Conservation (phyloP, 257 asterid genomes). For the Cordia subcordata region DNA sequence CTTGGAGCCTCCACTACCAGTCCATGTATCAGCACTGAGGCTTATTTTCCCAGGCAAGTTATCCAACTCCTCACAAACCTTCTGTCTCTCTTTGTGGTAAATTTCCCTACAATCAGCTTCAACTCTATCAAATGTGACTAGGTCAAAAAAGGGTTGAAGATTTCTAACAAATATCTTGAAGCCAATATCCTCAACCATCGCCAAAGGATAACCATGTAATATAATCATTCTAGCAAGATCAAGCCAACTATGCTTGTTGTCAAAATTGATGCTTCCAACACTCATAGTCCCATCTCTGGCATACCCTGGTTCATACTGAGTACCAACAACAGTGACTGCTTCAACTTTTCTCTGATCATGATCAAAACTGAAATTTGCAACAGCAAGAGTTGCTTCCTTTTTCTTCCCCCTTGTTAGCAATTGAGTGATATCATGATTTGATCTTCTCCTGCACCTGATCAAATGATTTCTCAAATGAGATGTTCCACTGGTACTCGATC, state of each 20-base stretch:
- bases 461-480: slow-evolving; percentile 92
- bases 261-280: slow-evolving; percentile 43
- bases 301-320: slow-evolving; percentile 32
- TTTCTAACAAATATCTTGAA: slow-evolving; percentile 71
- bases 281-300: slow-evolving; percentile 30
- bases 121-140: slow-evolving; percentile 47
- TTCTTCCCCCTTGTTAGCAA: slow-evolving; percentile 62
- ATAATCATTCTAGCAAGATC: slow-evolving; percentile 95
- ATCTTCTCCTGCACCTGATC: slow-evolving; percentile 72
- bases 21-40: slow-evolving; percentile 78
- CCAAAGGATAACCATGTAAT: slow-evolving; percentile 77
- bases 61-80: slow-evolving; percentile 69
- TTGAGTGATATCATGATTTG: slow-evolving; percentile 60
- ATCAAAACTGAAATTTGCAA: slow-evolving; percentile 40
- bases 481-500: slow-evolving; percentile 95
- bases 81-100: slow-evolving; percentile 68
- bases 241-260: slow-evolving; percentile 53
- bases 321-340: slow-evolving; percentile 47
- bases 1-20: slow-evolving; percentile 43
- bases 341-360: slow-evolving; percentile 44
- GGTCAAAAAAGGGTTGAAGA: slow-evolving; percentile 85
- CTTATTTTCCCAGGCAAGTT: slow-evolving; percentile 79
- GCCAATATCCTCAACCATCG: slow-evolving; percentile 86
- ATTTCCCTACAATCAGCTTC: slow-evolving; percentile 77
- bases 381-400: slow-evolving; percentile 50